Evolutionary conservation across 768 basidiomycete genomes (phyloP), one percentile per base, ranked within the genome.

Genomic region (Termitomyces sp.): DNA sequence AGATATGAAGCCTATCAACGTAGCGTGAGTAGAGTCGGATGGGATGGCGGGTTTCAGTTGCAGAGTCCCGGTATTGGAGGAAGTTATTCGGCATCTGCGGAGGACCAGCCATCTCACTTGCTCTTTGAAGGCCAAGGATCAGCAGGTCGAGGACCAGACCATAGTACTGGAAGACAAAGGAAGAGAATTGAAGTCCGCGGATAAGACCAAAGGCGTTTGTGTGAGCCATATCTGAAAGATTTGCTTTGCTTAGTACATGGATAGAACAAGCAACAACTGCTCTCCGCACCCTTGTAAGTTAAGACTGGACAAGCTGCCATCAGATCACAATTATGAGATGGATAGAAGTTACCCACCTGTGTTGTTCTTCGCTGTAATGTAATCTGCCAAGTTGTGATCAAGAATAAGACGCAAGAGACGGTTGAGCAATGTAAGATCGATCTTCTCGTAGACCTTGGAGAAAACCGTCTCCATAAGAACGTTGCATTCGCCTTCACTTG

Each of bases 361-460:
- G 70, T 98, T 98, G 76, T 98, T 98, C 84, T 98, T 98, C 18
- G 94, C 91, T 3, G 97, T 99, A 67, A 98, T 98, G 69, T 99
- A 99, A 66, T 98, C 96, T 20, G 97, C 97, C 76, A 99, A 69
- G 69, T 99, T 99, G 79, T 98, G 97, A 64, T 99, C 97, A 61
- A 98, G 81, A 64, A 99, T 98, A 35, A 98, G 84, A 52, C 97
- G 92, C 40, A 98, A 81, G 3, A 99, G 80, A 63, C 96, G 91
- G 70, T 98, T 97, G 64, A 99, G 83, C 38, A 98, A 76, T 0
- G 97, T 99, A 61, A 99, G 69, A 66, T 99, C 97, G 61, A 99
- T 90, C 83, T 99, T 98, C 80, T 98, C 97, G 70, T 98, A 98
- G 18, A 98, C 97, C 73, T 97, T 94, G 29, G 92, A 94, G 36